A percentile compares a stretch with the other conserved stretches of the same genome.
These are phyloP conservation scores for Fistulifera pelliculosa DNA, from an alignment of 108 stramenopile genomes.

Conservation along the genomic window DNA sequence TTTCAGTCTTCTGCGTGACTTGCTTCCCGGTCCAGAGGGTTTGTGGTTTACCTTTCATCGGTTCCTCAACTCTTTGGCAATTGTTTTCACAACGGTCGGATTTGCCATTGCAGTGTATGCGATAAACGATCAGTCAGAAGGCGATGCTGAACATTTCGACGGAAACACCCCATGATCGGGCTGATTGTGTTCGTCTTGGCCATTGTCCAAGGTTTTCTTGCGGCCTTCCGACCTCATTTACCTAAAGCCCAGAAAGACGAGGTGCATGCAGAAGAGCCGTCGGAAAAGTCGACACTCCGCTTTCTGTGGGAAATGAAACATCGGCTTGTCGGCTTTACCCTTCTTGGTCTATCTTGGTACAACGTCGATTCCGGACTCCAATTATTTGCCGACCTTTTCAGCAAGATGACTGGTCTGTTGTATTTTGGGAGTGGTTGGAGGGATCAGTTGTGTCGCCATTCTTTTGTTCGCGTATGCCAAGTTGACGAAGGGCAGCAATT, in stretches of 20 bases:
- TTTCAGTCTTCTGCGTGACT: slow-evolving; percentile 32
- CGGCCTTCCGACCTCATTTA: slow-evolving; percentile 33
- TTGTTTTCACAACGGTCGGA: slow-evolving; percentile 21
- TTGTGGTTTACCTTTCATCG: slow-evolving; percentile 39
- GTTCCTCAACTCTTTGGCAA: slow-evolving; percentile 19
- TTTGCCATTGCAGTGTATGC: slow-evolving; percentile 35
- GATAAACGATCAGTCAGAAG: slow-evolving; percentile 21
- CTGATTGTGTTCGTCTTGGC: slow-evolving; percentile 36
- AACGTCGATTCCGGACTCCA: slow-evolving; percentile 26
- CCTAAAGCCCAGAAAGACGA: slow-evolving; percentile 2
- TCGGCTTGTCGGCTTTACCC: slow-evolving; percentile 15
- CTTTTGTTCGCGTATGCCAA: neutral
- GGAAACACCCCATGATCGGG: slow-evolving; percentile 22
- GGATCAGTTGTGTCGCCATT: slow-evolving; percentile 6
- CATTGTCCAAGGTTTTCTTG: slow-evolving; percentile 26
- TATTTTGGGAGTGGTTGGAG: slow-evolving; percentile 16
- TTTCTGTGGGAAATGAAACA: slow-evolving; percentile 21
- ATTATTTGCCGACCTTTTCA: slow-evolving; percentile 16
- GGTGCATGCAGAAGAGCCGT: neutral
- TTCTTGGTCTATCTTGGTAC: slow-evolving; percentile 23
- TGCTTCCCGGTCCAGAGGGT: slow-evolving; percentile 15
- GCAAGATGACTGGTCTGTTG: slow-evolving; percentile 7
- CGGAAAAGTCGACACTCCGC: slow-evolving; percentile 11
- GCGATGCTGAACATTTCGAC: slow-evolving; percentile 18
- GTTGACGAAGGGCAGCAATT: neutral